phyloP scores from a whole-genome alignment of 768 basidiomycete genomes.

The Tylopilus rubrobrunneus region DNA sequence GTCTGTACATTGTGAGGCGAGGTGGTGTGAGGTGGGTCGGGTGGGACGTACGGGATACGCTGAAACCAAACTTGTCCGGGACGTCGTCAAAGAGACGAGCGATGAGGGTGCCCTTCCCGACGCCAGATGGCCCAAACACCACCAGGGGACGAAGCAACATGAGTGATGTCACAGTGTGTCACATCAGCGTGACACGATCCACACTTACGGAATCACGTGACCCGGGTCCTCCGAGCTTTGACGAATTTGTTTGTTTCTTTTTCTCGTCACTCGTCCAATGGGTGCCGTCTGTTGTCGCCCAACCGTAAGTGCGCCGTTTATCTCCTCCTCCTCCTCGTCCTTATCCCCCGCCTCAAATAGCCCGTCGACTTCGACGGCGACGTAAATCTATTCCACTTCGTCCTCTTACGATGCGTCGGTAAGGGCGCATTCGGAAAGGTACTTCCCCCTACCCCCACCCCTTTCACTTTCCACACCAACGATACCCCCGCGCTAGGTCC shows the following conservation, averaged over 20 bases:
- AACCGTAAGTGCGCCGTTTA: slow-evolving; percentile 43
- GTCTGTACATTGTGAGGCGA: slow-evolving; percentile 43
- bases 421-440: slow-evolving; percentile 99
- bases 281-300: slow-evolving; percentile 85
- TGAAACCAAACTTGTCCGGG: slow-evolving; percentile 88
- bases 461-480: slow-evolving; percentile 7
- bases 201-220: slow-evolving; percentile 13
- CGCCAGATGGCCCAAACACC: slow-evolving; percentile 88
- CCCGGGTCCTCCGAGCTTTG: slow-evolving; percentile 1
- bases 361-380: slow-evolving; percentile 95
- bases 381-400: slow-evolving; percentile 95
- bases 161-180: background rate
- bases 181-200: background rate
- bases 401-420: slow-evolving; percentile 92
- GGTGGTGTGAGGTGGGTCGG: no score
- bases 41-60: slow-evolving; percentile 69
- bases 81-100: slow-evolving; percentile 73
- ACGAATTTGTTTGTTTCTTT: slow-evolving; percentile 15
- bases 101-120: slow-evolving; percentile 91
- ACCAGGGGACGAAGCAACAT: slow-evolving; percentile 54
- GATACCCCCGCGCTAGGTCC: slow-evolving; percentile 59
- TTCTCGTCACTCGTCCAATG: slow-evolving; percentile 34
- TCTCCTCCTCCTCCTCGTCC: no score
- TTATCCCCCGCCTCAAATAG: slow-evolving; percentile 34
- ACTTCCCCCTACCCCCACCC: background rate